Conservation (phyloP, 2,329 filamentous ascomycete species). For the Coniochaeta hoffmannii region DNA sequence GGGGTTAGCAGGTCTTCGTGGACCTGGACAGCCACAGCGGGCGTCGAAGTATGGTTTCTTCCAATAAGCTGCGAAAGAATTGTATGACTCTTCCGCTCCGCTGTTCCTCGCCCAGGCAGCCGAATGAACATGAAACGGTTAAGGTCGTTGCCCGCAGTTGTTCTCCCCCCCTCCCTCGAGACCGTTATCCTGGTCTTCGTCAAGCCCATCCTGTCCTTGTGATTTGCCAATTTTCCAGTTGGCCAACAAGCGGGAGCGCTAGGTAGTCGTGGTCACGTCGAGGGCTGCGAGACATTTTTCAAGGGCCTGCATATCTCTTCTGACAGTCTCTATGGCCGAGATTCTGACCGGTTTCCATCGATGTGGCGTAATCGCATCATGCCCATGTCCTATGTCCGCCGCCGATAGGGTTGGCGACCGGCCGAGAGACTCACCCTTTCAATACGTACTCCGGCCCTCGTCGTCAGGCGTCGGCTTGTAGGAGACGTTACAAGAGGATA, state of each 20-base stretch:
- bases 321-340: too few relatives aligned
- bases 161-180: background rate
- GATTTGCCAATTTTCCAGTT: background rate
- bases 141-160: background rate
- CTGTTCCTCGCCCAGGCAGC: background rate
- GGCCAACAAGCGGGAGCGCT: background rate
- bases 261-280: background rate
- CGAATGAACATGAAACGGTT: background rate
- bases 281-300: background rate
- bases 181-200: background rate
- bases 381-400: constrained; percentile 17
- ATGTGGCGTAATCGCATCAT: constrained; percentile 26
- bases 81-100: background rate
- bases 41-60: background rate
- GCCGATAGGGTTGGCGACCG: background rate
- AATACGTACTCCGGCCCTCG: background rate
- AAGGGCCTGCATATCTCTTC: background rate
- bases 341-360: constrained; percentile 22
- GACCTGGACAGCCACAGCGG: background rate
- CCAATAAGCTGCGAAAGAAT: background rate
- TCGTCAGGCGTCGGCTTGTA: background rate
- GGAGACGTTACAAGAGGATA: too few relatives aligned
- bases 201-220: background rate
- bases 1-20: background rate
- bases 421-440: background rate